A percentile compares a stretch with the other conserved stretches of the same genome.
These are phyloP conservation scores for Mycena crocata DNA, from an alignment of 768 basidiomycete genomes.

Conservation along the genomic window DNA sequence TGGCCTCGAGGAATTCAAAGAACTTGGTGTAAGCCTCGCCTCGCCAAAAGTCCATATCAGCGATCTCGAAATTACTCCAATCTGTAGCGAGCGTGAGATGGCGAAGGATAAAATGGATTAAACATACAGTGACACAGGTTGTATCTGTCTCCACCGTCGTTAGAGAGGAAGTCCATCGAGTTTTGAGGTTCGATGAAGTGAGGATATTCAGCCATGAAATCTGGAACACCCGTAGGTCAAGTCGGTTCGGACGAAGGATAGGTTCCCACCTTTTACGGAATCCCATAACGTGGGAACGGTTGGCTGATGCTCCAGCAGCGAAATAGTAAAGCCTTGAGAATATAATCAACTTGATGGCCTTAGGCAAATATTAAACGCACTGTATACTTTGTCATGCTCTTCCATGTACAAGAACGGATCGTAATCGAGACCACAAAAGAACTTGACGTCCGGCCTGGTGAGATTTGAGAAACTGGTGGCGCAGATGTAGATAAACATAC, in stretches of 20 bases:
- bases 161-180: slow-evolving; percentile 79
- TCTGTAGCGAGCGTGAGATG: slow-evolving; percentile 51
- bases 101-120: not conserved
- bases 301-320: slow-evolving; percentile 79
- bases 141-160: slow-evolving; percentile 72
- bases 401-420: slow-evolving; percentile 89
- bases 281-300: slow-evolving; percentile 89
- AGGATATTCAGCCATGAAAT: slow-evolving; percentile 74
- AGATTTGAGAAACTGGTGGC: not conserved
- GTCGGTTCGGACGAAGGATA: no score
- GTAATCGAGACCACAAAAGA: slow-evolving; percentile 80
- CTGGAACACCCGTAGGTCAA: no score
- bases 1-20: slow-evolving; percentile 83
- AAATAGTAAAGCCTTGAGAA: slow-evolving; percentile 79
- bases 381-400: slow-evolving; percentile 64
- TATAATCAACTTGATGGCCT: not conserved
- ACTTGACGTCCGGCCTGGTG: slow-evolving; percentile 77
- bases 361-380: slow-evolving; percentile 38
- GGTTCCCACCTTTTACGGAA: slow-evolving; percentile 68
- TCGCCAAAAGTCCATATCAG: slow-evolving; percentile 90
- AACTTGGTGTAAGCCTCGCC: slow-evolving; percentile 85
- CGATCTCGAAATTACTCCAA: slow-evolving; percentile 96
- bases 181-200: slow-evolving; percentile 72
- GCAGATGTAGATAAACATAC: slow-evolving; percentile 54
- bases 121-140: slow-evolving; percentile 76